Conservation (phyloP, 2,329 filamentous ascomycete genomes). For the Dactylellina sp. region DNA sequence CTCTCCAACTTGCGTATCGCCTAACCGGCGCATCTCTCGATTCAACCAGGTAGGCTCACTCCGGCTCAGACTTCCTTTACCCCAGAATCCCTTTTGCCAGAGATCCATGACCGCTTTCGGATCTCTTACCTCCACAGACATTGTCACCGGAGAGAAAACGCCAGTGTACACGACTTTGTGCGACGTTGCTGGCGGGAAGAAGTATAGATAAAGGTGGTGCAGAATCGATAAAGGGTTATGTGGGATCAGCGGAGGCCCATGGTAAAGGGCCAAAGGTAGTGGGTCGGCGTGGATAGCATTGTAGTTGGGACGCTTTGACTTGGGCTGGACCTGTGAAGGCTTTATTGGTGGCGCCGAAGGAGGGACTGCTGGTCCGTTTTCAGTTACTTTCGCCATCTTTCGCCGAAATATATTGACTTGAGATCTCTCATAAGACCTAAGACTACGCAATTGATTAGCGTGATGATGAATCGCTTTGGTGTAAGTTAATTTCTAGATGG, state of each 20-base stretch:
- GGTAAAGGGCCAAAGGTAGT: constrained; percentile 82
- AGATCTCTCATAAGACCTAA: constrained; percentile 10
- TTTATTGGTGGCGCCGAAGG: constrained; percentile 54
- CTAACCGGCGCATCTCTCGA: constrained; percentile 77
- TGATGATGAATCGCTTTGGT: constrained; percentile 22
- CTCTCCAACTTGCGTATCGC: constrained; percentile 70
- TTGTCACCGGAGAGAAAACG: constrained; percentile 82
- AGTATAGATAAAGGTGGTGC: constrained; percentile 80
- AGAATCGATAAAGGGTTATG: constrained; percentile 91
- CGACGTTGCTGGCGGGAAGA: constrained; percentile 73
- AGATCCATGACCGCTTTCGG: constrained; percentile 79
- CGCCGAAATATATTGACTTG: constrained; percentile 16
- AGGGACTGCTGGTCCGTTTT: constrained; percentile 48
- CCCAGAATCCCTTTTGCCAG: constrained; percentile 98
- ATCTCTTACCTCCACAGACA: constrained; percentile 86
- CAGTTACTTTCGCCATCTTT: constrained; percentile 55
- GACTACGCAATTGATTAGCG: constrained; percentile 56
- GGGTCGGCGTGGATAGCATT: constrained; percentile 84
- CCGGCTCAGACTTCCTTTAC: constrained; percentile 90
- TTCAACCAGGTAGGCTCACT: constrained; percentile 95
- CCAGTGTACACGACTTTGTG: constrained; percentile 77
- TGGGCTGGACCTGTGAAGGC: constrained; percentile 58
- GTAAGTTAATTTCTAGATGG: no score
- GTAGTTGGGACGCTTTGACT: constrained; percentile 70
- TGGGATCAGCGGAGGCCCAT: constrained; percentile 87